A percentile compares a stretch with the other conserved stretches of the same genome.
These are phyloP conservation scores for Cytidiella melzeri DNA, from an alignment of 768 basidiomycete species.

Conservation along the genomic window DNA sequence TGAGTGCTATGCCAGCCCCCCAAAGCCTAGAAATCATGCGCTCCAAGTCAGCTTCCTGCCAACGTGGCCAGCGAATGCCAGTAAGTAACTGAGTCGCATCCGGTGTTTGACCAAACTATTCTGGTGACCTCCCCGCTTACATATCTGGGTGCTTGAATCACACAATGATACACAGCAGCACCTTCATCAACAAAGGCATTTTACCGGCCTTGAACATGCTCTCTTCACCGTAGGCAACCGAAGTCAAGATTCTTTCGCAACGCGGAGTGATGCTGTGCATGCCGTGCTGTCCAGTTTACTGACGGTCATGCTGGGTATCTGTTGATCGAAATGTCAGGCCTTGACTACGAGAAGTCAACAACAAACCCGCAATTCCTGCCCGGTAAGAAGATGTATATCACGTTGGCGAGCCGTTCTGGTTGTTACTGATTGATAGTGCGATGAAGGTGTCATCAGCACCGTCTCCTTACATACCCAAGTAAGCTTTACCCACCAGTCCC, in stretches of 20 bases:
- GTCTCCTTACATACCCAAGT: no score
- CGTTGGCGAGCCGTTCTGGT: no score
- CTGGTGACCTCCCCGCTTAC: no score
- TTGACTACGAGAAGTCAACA: constrained; percentile 51
- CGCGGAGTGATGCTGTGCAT: constrained; percentile 33
- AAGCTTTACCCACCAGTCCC: no score
- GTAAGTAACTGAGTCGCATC: no score
- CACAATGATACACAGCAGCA: constrained; percentile 74
- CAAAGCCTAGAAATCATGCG: neutral
- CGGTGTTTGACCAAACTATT: no score
- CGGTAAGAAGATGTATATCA: no score
- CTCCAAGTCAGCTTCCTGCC: neutral
- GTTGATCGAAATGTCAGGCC: constrained; percentile 39
- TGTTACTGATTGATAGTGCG: no score
- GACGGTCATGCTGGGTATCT: neutral
- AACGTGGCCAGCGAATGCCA: neutral
- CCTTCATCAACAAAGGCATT: constrained; percentile 56
- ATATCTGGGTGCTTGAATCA: constrained; percentile 73
- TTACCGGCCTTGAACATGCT: constrained; percentile 67
- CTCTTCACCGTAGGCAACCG: constrained; percentile 71
- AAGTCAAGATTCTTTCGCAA: constrained; percentile 86
- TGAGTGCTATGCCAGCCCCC: no score
- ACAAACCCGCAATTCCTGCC: constrained; percentile 59
- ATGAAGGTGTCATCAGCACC: no score
- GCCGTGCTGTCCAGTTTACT: neutral